Conservation (phyloP, 164 flowering plant species). For the Piper betle region DNA sequence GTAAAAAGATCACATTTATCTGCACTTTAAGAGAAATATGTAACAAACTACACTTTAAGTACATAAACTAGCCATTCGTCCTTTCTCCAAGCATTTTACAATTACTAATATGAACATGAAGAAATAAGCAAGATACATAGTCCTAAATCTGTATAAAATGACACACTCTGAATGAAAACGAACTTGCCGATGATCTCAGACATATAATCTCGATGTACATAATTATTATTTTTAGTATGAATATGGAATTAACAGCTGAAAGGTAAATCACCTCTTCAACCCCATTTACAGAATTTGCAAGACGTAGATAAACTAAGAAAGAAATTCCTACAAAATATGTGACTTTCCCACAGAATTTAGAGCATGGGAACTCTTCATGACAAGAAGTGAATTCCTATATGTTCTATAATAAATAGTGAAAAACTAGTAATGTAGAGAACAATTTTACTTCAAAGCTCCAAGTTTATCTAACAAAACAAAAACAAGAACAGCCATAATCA, state of each 20-base stretch:
- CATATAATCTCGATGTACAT: no score
- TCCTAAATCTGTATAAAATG: no score
- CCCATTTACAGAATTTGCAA: background rate
- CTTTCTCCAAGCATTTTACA: background rate
- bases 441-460: no score
- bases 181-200: no score
- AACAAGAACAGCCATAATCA: no score
- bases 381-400: background rate
- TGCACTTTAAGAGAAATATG: slow-evolving; percentile 6
- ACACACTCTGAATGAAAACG: no score
- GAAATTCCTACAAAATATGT: background rate
- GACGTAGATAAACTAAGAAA: background rate
- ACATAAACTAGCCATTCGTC: background rate
- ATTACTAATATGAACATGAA: no score
- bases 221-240: no score
- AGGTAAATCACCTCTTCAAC: background rate
- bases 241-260: no score
- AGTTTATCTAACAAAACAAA: background rate
- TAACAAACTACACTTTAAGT: background rate
- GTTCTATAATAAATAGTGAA: background rate
- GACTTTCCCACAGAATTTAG: no score
- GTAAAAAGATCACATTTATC: slow-evolving; percentile 61
- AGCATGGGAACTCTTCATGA: background rate
- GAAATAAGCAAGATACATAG: no score
- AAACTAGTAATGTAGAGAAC: background rate